Evolutionary conservation across 1,284 basidiomycete genomes (phyloP).

Genomic region (Coriolopsis trogii): DNA sequence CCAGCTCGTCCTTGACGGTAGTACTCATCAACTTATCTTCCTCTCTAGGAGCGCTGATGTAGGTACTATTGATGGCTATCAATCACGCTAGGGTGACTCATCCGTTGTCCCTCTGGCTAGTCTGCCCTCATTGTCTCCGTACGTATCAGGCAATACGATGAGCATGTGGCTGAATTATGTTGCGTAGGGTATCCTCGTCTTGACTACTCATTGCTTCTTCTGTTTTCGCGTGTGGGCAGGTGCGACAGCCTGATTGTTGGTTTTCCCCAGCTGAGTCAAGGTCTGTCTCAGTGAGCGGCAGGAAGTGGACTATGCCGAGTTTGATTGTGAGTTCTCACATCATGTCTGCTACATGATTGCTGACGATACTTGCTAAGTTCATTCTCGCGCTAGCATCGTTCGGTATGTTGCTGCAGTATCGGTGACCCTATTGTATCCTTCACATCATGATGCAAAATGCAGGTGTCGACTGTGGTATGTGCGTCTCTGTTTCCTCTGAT

Average conservation of each 20-base stretch:
- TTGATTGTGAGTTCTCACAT: not conserved
- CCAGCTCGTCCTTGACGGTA: not conserved
- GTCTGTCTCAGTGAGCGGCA: not conserved
- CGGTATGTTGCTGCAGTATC: not conserved
- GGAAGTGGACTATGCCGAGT: not conserved
- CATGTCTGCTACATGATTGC: not conserved
- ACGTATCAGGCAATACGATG: not conserved
- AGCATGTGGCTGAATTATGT: not conserved
- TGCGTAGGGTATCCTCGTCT: not conserved
- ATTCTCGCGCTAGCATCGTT: not conserved
- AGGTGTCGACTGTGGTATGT: not conserved
- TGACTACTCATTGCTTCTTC: slow-evolving; percentile 1
- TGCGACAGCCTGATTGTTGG: not conserved
- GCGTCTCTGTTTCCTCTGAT: too few species aligned
- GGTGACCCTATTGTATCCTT: not conserved
- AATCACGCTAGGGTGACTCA: not conserved
- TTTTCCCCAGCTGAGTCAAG: too few species aligned
- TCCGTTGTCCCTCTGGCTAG: not conserved
- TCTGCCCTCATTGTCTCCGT: not conserved
- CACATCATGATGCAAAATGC: not conserved
- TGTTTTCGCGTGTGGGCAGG: not conserved
- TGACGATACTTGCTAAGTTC: not conserved
- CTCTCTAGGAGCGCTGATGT: not conserved
- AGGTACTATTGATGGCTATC: not conserved
- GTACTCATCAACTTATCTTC: not conserved